Evolutionary conservation across 352 stramenopile genomes (phyloP), one percentile per base, ranked within the genome.

Genomic region (Globisporangium uncinulatum): DNA sequence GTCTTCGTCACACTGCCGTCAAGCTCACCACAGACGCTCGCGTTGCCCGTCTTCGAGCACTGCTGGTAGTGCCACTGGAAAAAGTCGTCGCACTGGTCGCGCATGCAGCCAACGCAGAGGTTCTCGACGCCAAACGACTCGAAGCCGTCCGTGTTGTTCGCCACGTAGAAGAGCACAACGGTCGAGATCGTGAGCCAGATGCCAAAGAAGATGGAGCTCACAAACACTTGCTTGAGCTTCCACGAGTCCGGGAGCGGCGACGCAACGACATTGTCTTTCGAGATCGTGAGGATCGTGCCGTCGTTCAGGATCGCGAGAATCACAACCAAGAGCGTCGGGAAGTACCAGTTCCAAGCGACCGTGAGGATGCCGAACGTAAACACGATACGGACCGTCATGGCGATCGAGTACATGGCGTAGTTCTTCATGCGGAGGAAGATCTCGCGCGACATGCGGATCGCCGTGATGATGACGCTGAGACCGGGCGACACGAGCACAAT

Each of bases 381-480:
- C 48, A 95, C 86, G 46, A 97, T 83, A 71, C 90, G 81, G 11
- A 94, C 70, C 31, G 85, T 96, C 71, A 92, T 92, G 42, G 86
- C 89, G 21, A 96, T 91, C 46, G 86, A 83, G 74, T 97, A 97
- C 67, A 96, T 85, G 36, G 92, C 87, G 70, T 97, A 96, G 59
- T 84, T 87, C 72, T 97, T 97, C 75, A 97, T 94, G 48, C 87
- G 78, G 54, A 88, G 65, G 75, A 97, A 97, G 51, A 96, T 97
- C 56, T 93, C 74, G 56, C 87, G 76, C 41, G 67, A 86, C 72
- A 94, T 89, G 53, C 90, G 71, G 41, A 97, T 92, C 21, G 89
- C 89, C 14, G 81, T 91, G 68, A 96, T 96, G 51, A 97, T 96
- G 29, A 87, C 79, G 62, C 63, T 80, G 39, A 97, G 64, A 76